Evolutionary conservation across 352 stramenopile species (phyloP).

Genomic region (Blastocystis hominis): DNA sequence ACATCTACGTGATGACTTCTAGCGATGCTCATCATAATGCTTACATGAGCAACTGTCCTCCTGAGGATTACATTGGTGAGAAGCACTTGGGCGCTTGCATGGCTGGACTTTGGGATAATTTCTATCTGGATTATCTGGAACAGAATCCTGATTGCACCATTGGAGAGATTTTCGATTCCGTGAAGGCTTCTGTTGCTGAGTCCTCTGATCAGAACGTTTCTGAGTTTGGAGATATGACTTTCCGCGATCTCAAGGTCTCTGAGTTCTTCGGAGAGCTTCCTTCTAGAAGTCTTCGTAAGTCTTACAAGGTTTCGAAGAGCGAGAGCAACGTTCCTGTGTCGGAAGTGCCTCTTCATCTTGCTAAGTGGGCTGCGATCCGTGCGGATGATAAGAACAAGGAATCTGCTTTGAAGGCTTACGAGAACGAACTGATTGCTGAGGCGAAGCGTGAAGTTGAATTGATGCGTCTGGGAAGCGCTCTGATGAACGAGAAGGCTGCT

Average conservation of each 20-base stretch:
- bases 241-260: background rate
- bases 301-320: background rate
- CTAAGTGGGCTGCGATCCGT: slow-evolving; percentile 48
- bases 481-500: slow-evolving; percentile 30
- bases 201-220: slow-evolving; percentile 24
- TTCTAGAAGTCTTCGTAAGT: too few species aligned
- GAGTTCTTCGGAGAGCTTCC: slow-evolving; percentile 31
- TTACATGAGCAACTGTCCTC: slow-evolving; percentile 17
- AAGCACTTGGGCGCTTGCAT: slow-evolving; percentile 40
- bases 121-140: background rate
- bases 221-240: slow-evolving; percentile 34
- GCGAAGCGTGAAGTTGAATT: background rate
- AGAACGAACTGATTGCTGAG: background rate
- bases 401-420: background rate
- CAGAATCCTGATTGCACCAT: slow-evolving; percentile 22
- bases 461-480: slow-evolving; percentile 21
- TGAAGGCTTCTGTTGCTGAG: background rate
- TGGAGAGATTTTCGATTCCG: background rate
- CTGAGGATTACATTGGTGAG: slow-evolving; percentile 9
- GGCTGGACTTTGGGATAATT: slow-evolving; percentile 35
- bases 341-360: background rate
- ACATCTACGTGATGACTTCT: slow-evolving; percentile 46
- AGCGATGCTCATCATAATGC: background rate
- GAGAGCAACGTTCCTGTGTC: background rate
- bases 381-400: background rate